Conservation (phyloP, 257 asterid species). For the Solanum neorickii region DNA sequence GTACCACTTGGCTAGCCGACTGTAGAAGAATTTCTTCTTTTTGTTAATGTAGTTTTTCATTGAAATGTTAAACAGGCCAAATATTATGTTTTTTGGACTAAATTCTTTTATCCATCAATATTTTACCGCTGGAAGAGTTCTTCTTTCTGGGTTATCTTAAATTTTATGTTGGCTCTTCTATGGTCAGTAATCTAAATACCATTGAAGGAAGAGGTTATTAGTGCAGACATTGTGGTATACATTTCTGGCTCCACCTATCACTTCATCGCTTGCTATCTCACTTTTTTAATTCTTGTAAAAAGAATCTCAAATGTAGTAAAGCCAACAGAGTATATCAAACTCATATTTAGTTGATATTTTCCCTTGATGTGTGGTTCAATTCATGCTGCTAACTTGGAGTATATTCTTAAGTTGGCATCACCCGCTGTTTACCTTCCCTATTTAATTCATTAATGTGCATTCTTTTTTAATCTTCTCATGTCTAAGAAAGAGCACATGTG, state of each 20-base stretch:
- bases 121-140: background rate
- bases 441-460: background rate
- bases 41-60: conserved; percentile 1
- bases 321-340: background rate
- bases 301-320: background rate
- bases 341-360: background rate
- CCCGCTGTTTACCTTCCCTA: background rate
- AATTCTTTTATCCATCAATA: background rate
- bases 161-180: background rate
- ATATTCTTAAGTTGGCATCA: background rate
- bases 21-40: conserved; percentile 6
- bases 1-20: conserved; percentile 35
- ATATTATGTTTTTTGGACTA: background rate
- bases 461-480: background rate
- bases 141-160: background rate
- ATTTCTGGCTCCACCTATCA: background rate
- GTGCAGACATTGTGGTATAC: background rate
- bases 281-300: background rate
- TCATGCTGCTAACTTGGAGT: background rate
- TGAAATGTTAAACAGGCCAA: background rate
- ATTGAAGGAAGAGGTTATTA: background rate
- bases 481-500: conserved; percentile 13
- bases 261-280: background rate
- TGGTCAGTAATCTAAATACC: background rate
- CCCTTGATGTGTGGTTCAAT: background rate